Evolutionary conservation across 768 basidiomycete species (phyloP).

Genomic region (Russula ochroleuca): DNA sequence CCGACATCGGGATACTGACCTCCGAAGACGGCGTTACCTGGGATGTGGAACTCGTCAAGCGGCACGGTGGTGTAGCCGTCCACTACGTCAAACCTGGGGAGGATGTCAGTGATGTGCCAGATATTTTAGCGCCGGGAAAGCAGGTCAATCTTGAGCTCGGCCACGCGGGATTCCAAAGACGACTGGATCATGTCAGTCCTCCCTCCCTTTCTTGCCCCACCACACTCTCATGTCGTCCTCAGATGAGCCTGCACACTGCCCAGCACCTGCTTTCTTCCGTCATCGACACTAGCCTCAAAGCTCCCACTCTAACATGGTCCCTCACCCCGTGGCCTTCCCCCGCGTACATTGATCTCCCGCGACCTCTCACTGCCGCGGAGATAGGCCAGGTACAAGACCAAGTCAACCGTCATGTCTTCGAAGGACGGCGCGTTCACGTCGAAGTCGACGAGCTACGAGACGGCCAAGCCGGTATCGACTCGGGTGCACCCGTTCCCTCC

Average conservation of each 20-base stretch:
- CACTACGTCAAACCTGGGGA: slow-evolving; percentile 56
- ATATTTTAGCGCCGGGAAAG: slow-evolving; percentile 49
- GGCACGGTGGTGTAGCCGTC: slow-evolving; percentile 68
- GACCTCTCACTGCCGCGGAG: slow-evolving; percentile 61
- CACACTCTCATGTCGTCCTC: slow-evolving; percentile 2
- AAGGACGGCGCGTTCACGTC: slow-evolving; percentile 63
- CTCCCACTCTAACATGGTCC: slow-evolving; percentile 82
- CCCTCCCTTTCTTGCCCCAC: neutral
- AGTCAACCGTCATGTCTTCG: slow-evolving; percentile 64
- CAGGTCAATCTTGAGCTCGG: slow-evolving; percentile 52
- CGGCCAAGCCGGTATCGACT: slow-evolving; percentile 31
- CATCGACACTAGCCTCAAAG: slow-evolving; percentile 56
- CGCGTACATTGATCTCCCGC: slow-evolving; percentile 73
- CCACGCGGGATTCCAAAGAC: slow-evolving; percentile 54
- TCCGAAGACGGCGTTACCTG: slow-evolving; percentile 45
- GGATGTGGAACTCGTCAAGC: slow-evolving; percentile 61
- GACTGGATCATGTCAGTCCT: slow-evolving; percentile 66
- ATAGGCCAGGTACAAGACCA: slow-evolving; percentile 55
- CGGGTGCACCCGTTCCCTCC: slow-evolving; percentile 36
- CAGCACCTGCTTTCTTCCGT: slow-evolving; percentile 81
- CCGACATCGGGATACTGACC: slow-evolving; percentile 59
- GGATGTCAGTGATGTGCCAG: slow-evolving; percentile 42
- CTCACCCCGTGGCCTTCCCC: slow-evolving; percentile 62
- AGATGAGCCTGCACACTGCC: slow-evolving; percentile 84
- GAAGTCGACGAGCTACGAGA: slow-evolving; percentile 66